These are phyloP conservation scores for Beta macrorhiza DNA, from an alignment of 179 eudicot species.

Conservation along the genomic window DNA sequence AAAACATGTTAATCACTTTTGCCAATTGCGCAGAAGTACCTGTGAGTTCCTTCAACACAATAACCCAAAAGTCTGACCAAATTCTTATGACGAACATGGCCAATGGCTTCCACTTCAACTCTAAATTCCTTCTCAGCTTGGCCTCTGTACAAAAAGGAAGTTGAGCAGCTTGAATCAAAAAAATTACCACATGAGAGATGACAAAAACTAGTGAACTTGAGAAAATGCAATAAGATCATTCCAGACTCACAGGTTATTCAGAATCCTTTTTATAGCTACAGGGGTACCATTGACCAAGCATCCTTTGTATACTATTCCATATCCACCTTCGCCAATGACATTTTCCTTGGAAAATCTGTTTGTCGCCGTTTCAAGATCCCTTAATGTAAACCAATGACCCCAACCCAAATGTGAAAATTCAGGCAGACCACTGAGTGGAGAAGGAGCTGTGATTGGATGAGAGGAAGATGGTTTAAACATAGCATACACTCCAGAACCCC, in stretches of 20 bases:
- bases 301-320: constrained; percentile 89
- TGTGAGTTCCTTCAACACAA: constrained; percentile 95
- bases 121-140: constrained; percentile 96
- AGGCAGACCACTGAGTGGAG: constrained; percentile 85
- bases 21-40: constrained; percentile 39
- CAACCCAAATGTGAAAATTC: constrained; percentile 95
- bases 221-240: constrained; percentile 16
- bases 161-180: constrained; percentile 22
- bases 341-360: constrained; percentile 84
- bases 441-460: constrained; percentile 79
- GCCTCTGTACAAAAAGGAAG: constrained; percentile 49
- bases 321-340: constrained; percentile 96
- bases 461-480: constrained; percentile 58
- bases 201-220: constrained; percentile 4
- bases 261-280: constrained; percentile 87
- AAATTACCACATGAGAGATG: neutral
- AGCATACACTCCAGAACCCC: constrained; percentile 55
- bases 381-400: constrained; percentile 98
- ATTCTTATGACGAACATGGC: constrained; percentile 94
- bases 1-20: neutral
- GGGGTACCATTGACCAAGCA: constrained; percentile 70
- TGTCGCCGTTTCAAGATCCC: constrained; percentile 90
- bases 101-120: constrained; percentile 98
- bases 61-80: constrained; percentile 89
- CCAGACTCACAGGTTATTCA: constrained; percentile 76